These are phyloP conservation scores for Erythrophleum ivorense DNA, from an alignment of 331 rosid genomes.

Conservation along the genomic window DNA sequence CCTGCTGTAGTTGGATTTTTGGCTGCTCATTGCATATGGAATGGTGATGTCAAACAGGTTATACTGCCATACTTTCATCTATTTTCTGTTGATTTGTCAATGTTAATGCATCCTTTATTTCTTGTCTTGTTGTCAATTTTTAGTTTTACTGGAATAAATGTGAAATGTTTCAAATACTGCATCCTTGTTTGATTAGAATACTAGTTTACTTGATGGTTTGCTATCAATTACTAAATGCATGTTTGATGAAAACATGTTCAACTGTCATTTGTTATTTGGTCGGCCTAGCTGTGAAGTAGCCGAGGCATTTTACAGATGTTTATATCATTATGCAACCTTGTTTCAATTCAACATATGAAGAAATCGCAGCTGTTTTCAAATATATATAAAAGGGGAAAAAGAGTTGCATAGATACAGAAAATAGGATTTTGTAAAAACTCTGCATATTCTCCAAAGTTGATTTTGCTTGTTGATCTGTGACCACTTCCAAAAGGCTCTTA, in stretches of 20 bases:
- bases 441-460: not conserved
- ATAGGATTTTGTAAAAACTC: not conserved
- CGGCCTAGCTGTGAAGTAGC: not conserved
- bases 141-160: slow-evolving; percentile 7
- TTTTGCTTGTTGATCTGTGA: not conserved
- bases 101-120: not conserved
- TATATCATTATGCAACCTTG: not conserved
- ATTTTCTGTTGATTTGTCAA: not conserved
- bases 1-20: slow-evolving; percentile 93
- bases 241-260: not conserved
- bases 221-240: not conserved
- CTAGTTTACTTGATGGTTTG: not conserved
- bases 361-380: not conserved
- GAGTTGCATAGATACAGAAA: not conserved
- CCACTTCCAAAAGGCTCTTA: not conserved
- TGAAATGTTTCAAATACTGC: not conserved
- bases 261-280: not conserved
- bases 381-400: not conserved
- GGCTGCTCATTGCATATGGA: slow-evolving; percentile 94
- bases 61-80: not conserved
- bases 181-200: not conserved
- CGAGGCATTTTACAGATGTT: not conserved
- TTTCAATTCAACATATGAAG: slow-evolving; percentile 6
- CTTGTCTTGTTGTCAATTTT: not conserved
- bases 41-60: slow-evolving; percentile 95